phyloP scores from a whole-genome alignment of 2,329 filamentous ascomycete genomes.

The Aspergillus quadrilineatus region DNA sequence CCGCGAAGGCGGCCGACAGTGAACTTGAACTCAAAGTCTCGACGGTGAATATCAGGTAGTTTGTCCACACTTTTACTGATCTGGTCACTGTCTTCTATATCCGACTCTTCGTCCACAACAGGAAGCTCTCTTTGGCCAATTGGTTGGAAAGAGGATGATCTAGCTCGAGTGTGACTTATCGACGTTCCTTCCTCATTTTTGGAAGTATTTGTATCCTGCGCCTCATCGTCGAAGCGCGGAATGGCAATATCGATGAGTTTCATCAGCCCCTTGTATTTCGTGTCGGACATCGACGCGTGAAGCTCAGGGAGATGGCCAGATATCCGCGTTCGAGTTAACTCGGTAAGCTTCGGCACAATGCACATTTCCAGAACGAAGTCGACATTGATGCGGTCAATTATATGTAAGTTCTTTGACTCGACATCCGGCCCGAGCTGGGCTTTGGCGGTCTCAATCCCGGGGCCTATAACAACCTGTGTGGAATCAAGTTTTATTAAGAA shows the following conservation, averaged over 20 bases:
- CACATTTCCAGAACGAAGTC: conserved; percentile 95
- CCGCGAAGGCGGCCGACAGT: conserved; percentile 92
- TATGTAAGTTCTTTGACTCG: conserved; percentile 71
- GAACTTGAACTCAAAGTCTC: conserved; percentile 95
- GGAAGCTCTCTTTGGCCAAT: conserved; percentile 71
- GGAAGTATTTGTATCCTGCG: conserved; percentile 37
- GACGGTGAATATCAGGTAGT: conserved; percentile 74
- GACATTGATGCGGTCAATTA: conserved; percentile 96
- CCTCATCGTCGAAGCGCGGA: conserved; percentile 67
- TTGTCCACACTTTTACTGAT: conserved; percentile 43
- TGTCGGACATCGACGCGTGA: conserved; percentile 87
- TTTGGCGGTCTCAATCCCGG: conserved; percentile 87
- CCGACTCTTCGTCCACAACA: conserved; percentile 67
- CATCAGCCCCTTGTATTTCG: conserved; percentile 97
- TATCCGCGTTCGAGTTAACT: conserved; percentile 86
- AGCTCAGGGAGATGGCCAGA: conserved; percentile 89
- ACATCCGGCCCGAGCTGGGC: conserved; percentile 70
- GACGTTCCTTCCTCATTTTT: conserved; percentile 37
- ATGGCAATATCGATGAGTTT: conserved; percentile 92
- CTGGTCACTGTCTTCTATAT: conserved; percentile 65
- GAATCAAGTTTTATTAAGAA: conserved; percentile 91
- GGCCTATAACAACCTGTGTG: conserved; percentile 92
- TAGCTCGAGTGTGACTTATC: conserved; percentile 44
- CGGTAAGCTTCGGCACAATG: conserved; percentile 92
- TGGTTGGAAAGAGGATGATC: conserved; percentile 73